These are phyloP conservation scores for Aspergillus wentii DNA, from an alignment of 495 filamentous ascomycete species.

Conservation along the genomic window DNA sequence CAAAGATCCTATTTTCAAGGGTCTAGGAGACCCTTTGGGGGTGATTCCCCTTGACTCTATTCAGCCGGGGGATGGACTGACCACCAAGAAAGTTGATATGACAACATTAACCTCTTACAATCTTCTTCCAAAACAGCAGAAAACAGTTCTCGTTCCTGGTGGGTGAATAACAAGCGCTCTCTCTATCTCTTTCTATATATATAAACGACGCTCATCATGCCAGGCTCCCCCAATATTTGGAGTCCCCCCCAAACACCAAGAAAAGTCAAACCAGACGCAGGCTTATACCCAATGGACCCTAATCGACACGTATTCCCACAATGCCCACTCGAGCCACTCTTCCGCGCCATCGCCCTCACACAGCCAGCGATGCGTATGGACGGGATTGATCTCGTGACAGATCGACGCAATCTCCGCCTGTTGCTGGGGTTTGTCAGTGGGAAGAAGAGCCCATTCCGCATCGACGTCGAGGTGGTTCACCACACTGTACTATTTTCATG, in stretches of 20 bases:
- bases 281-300: constrained; percentile 1
- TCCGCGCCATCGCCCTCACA: not conserved
- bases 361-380: not conserved
- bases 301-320: not conserved
- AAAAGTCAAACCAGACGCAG: not conserved
- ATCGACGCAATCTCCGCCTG: constrained; percentile 1
- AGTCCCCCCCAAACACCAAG: not conserved
- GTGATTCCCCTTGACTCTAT: constrained; percentile 5
- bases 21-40: not conserved
- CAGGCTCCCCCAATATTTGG: constrained; percentile 1
- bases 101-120: constrained; percentile 2
- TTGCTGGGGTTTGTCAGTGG: not conserved
- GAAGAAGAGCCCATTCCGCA: not conserved
- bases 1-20: not conserved
- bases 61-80: not conserved
- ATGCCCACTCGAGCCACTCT: constrained; percentile 1
- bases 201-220: not conserved
- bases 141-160: constrained; percentile 2
- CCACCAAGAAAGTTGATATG: constrained; percentile 1
- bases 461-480: constrained; percentile 1
- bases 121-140: not conserved
- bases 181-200: not conserved
- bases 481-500: not conserved
- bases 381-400: constrained; percentile 2
- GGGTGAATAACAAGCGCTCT: no score